phyloP scores from a whole-genome alignment of 768 basidiomycete genomes.

The Inosperma sp. region DNA sequence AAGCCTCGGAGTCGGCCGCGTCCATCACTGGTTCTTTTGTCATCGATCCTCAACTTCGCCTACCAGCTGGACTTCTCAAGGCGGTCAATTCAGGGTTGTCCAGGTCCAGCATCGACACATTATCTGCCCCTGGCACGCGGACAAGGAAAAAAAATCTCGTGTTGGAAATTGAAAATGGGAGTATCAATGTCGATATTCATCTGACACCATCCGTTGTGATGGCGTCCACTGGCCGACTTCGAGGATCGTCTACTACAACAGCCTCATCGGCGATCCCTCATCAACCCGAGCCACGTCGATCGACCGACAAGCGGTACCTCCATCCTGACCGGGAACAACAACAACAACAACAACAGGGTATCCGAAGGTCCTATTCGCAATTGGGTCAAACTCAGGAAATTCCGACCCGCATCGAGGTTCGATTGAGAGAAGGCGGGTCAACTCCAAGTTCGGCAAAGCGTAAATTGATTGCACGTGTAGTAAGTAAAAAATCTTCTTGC shows the following conservation, averaged over 20 bases:
- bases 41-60: conserved; percentile 39
- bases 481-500: conserved; percentile 19
- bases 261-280: conserved; percentile 1
- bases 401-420: not conserved
- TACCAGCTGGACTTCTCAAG: conserved; percentile 36
- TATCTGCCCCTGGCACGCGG: not conserved
- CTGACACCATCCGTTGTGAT: conserved; percentile 24
- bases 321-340: conserved; percentile 24
- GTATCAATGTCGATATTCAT: conserved; percentile 40
- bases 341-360: conserved; percentile 15
- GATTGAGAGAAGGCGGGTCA: conserved; percentile 6
- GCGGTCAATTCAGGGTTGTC: conserved; percentile 15
- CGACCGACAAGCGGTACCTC: conserved; percentile 30
- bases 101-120: conserved; percentile 20
- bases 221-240: not conserved
- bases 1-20: conserved; percentile 5
- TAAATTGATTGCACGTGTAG: conserved; percentile 37
- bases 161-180: conserved; percentile 37
- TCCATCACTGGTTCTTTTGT: conserved; percentile 35
- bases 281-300: not conserved
- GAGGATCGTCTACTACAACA: no score
- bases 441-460: conserved; percentile 15
- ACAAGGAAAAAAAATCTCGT: conserved; percentile 32
- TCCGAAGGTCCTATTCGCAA: conserved; percentile 10
- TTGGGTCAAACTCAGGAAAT: not conserved